Percentiles rank a stretch among this genome's conserved stretches.
Conservation (phyloP, 2,329 filamentous ascomycete genomes). For the Clathrospora elynae region DNA sequence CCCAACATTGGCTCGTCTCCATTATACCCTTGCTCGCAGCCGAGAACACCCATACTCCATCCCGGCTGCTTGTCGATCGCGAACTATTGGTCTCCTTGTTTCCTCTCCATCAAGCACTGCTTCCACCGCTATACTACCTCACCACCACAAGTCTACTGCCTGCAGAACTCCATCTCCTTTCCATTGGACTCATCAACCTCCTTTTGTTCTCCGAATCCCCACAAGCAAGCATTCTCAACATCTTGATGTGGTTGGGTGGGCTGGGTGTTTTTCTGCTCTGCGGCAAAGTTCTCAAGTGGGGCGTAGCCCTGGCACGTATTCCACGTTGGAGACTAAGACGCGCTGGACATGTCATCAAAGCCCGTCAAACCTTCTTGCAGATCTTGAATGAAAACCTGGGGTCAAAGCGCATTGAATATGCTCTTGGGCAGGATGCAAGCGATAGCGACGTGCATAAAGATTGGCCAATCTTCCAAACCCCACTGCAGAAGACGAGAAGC, state of each 20-base stretch:
- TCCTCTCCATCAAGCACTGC: constrained; percentile 79
- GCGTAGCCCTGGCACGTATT: constrained; percentile 81
- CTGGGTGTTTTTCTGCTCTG: constrained; percentile 75
- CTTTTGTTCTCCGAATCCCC: constrained; percentile 73
- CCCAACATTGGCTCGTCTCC: constrained; percentile 79
- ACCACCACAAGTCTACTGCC: constrained; percentile 87
- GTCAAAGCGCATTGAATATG: constrained; percentile 32
- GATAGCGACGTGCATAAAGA: constrained; percentile 58
- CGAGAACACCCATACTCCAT: constrained; percentile 50
- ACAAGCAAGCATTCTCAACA: constrained; percentile 52
- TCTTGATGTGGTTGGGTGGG: constrained; percentile 64
- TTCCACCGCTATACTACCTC: constrained; percentile 74
- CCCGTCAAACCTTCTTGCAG: constrained; percentile 52
- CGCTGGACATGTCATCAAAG: constrained; percentile 52
- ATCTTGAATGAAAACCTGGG: constrained; percentile 46
- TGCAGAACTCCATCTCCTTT: constrained; percentile 86
- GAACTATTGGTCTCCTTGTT: constrained; percentile 72
- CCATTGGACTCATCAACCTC: constrained; percentile 79
- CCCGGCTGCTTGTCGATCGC: constrained; percentile 52
- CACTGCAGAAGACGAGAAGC: constrained; percentile 33
- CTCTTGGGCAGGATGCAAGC: constrained; percentile 13
- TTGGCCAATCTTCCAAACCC: constrained; percentile 24
- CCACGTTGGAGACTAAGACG: constrained; percentile 88
- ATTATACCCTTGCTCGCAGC: constrained; percentile 68
- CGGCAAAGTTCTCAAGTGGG: constrained; percentile 77